These are phyloP conservation scores for Colletotrichum sansevieriae DNA, from an alignment of 2,329 filamentous ascomycete species.

Conservation along the genomic window DNA sequence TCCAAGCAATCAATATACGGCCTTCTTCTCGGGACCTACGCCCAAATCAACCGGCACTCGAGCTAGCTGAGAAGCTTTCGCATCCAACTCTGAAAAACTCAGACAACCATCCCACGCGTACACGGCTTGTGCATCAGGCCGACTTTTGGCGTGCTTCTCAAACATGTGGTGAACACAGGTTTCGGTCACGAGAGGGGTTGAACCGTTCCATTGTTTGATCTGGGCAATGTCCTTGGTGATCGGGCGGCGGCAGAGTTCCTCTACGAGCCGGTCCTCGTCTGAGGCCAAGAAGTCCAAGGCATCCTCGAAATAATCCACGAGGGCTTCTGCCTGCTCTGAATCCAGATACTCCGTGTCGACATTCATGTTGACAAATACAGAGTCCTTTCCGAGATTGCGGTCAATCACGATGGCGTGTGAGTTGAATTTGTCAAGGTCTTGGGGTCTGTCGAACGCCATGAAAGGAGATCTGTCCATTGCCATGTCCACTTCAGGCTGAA, in stretches of 20 bases:
- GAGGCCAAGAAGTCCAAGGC: conserved; percentile 17
- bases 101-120: conserved; percentile 45
- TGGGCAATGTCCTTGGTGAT: conserved; percentile 1
- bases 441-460: conserved; percentile 10
- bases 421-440: conserved; percentile 35
- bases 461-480: conserved; percentile 22
- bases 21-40: conserved; percentile 43
- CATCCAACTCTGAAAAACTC: conserved; percentile 43
- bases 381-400: conserved; percentile 13
- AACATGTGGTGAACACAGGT: conserved; percentile 26
- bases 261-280: background rate
- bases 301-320: conserved; percentile 29
- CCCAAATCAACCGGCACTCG: conserved; percentile 37
- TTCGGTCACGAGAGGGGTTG: background rate
- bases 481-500: conserved; percentile 41
- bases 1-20: conserved; percentile 49
- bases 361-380: conserved; percentile 18
- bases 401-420: conserved; percentile 33
- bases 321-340: background rate
- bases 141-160: background rate
- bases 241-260: background rate
- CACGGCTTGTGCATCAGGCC: conserved; percentile 28
- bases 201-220: conserved; percentile 6
- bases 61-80: conserved; percentile 41
- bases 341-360: conserved; percentile 22